phyloP scores from a whole-genome alignment of 352 stramenopile genomes.

The Elongisporangium senticosum region DNA sequence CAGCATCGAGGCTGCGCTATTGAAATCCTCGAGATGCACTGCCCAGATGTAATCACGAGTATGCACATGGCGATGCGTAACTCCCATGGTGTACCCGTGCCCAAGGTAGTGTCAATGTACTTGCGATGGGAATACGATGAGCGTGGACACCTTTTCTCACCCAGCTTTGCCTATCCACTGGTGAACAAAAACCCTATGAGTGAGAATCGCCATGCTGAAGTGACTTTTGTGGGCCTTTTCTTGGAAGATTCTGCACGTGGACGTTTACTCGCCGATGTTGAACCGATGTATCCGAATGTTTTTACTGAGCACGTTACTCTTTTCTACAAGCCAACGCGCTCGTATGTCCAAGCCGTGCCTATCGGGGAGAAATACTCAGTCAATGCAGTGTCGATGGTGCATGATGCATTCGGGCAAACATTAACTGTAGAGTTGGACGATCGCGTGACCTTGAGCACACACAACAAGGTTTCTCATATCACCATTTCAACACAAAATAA shows the following conservation, averaged over 20 bases:
- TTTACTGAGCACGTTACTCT: conserved; percentile 63
- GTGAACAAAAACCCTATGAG: conserved; percentile 48
- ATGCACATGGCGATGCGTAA: conserved; percentile 57
- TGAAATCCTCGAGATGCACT: conserved; percentile 53
- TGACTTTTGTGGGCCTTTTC: conserved; percentile 58
- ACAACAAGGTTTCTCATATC: conserved; percentile 61
- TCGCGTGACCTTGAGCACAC: conserved; percentile 21
- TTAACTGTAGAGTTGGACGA: conserved; percentile 44
- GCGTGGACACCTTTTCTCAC: conserved; percentile 26
- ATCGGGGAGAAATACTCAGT: conserved; percentile 36
- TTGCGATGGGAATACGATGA: conserved; percentile 50
- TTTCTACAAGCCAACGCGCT: conserved; percentile 47
- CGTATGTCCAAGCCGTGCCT: conserved; percentile 39
- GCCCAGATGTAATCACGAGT: conserved; percentile 34
- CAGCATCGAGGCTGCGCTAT: conserved; percentile 16
- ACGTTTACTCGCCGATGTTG: conserved; percentile 27
- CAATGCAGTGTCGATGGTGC: conserved; percentile 27
- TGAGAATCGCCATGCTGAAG: conserved; percentile 21
- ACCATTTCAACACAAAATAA: conserved; percentile 44
- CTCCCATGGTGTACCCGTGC: conserved; percentile 49
- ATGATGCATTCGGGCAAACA: conserved; percentile 38
- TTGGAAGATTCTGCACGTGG: conserved; percentile 22
- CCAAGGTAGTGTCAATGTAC: conserved; percentile 71
- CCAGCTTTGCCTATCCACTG: conserved; percentile 39
- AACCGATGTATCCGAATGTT: conserved; percentile 26